Conservation (phyloP, 345 rosid genomes). For the Camelina sativa region DNA sequence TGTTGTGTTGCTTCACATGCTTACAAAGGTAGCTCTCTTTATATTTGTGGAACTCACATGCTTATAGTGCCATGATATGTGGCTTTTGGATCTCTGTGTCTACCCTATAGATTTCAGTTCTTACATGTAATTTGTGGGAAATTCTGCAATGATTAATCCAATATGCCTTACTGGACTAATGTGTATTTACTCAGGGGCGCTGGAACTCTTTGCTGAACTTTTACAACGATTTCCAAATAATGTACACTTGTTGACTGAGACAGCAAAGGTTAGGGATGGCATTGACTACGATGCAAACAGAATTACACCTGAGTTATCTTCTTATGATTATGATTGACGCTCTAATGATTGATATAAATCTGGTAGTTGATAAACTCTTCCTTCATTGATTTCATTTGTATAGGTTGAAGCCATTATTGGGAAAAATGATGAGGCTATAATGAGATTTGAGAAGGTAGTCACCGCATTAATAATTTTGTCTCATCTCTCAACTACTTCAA, state of each 20-base stretch:
- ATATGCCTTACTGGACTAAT: constrained; percentile 10
- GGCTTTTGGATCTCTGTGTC: neutral
- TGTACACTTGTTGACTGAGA: constrained; percentile 86
- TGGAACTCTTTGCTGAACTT: constrained; percentile 84
- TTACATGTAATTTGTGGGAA: neutral
- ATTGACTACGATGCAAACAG: neutral
- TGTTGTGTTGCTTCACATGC: constrained; percentile 92
- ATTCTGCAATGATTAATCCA: neutral
- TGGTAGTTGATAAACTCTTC: constrained; percentile 34
- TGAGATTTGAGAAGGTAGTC: constrained; percentile 89
- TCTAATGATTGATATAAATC: constrained; percentile 26
- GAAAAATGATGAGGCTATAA: constrained; percentile 87
- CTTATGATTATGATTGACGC: neutral
- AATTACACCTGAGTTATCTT: neutral
- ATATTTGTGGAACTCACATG: constrained; percentile 19
- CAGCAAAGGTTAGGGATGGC: constrained; percentile 75
- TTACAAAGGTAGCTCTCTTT: constrained; percentile 70
- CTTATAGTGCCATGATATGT: constrained; percentile 10
- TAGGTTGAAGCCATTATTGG: constrained; percentile 96
- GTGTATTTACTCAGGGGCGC: constrained; percentile 65
- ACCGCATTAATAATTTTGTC: neutral
- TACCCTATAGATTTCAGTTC: constrained; percentile 4
- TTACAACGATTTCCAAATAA: constrained; percentile 91
- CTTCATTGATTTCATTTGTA: constrained; percentile 43
- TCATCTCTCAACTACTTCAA: constrained; percentile 8